Conservation (phyloP, 1,284 basidiomycete species). For the Kwoniella shivajii region DNA sequence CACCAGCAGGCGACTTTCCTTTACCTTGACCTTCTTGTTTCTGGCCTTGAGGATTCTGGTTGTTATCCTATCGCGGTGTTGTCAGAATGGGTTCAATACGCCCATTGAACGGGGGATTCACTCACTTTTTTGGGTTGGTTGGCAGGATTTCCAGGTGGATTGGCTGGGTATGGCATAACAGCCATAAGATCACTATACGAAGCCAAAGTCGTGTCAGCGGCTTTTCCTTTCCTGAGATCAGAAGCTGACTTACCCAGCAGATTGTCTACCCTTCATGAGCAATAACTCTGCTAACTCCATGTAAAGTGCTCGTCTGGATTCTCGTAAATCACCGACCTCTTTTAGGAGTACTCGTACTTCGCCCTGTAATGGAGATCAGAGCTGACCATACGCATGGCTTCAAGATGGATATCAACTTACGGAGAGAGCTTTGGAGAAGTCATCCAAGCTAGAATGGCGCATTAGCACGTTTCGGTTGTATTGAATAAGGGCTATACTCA, state of each 20-base stretch:
- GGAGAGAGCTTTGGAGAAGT: conserved; percentile 51
- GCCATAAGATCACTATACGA: conserved; percentile 48
- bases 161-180: conserved; percentile 49
- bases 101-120: not conserved
- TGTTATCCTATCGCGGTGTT: conserved; percentile 9
- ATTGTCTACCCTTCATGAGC: conserved; percentile 52
- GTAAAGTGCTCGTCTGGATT: conserved; percentile 51
- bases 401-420: conserved; percentile 20
- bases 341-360: conserved; percentile 51
- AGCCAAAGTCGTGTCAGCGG: not conserved
- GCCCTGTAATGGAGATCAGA: conserved; percentile 25
- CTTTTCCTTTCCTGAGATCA: not conserved
- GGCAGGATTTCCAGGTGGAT: conserved; percentile 37
- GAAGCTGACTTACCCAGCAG: conserved; percentile 34
- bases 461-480: not conserved
- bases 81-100: too few relatives aligned
- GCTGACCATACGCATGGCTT: not conserved
- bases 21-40: conserved; percentile 9
- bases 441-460: conserved; percentile 36
- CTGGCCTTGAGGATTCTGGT: conserved; percentile 4
- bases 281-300: conserved; percentile 53
- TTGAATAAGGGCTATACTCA: conserved; percentile 17
- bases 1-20: conserved; percentile 16
- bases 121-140: conserved; percentile 17
- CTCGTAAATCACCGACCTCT: conserved; percentile 52